Evolutionary conservation across 352 stramenopile genomes (phyloP).

Genomic region (Plasmopara halstedii): DNA sequence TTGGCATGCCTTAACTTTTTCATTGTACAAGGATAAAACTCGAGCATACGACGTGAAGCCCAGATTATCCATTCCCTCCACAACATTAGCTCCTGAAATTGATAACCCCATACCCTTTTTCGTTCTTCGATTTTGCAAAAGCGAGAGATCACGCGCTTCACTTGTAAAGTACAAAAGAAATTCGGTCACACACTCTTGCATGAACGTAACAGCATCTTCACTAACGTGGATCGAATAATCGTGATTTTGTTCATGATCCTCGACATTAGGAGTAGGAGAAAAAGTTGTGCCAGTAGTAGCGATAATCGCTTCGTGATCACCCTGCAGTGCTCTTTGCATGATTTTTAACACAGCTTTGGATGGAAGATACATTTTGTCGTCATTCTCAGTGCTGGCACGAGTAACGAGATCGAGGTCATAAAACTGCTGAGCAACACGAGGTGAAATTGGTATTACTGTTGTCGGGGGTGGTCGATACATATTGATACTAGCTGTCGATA

Average conservation of each 20-base stretch:
- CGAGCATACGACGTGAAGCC: slow-evolving; percentile 61
- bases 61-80: slow-evolving; percentile 62
- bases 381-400: slow-evolving; percentile 46
- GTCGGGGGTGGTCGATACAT: slow-evolving; percentile 7
- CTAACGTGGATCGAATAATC: slow-evolving; percentile 53
- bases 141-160: slow-evolving; percentile 58
- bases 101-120: slow-evolving; percentile 44
- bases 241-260: slow-evolving; percentile 3
- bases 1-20: slow-evolving; percentile 59
- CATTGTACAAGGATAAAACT: slow-evolving; percentile 53
- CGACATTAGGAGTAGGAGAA: slow-evolving; percentile 1
- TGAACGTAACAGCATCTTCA: slow-evolving; percentile 65
- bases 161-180: slow-evolving; percentile 80
- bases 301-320: slow-evolving; percentile 1
- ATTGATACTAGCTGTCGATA: not conserved
- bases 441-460: slow-evolving; percentile 31
- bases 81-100: slow-evolving; percentile 50
- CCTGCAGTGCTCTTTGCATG: slow-evolving; percentile 50
- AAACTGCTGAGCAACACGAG: slow-evolving; percentile 49
- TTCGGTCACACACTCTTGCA: slow-evolving; percentile 83
- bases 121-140: slow-evolving; percentile 43
- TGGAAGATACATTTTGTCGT: slow-evolving; percentile 77
- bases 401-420: slow-evolving; percentile 59
- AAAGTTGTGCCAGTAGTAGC: not conserved
- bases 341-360: slow-evolving; percentile 61